These are phyloP conservation scores for Leishmania amazonensis DNA, from an alignment of 208 protist species.

Conservation along the genomic window DNA sequence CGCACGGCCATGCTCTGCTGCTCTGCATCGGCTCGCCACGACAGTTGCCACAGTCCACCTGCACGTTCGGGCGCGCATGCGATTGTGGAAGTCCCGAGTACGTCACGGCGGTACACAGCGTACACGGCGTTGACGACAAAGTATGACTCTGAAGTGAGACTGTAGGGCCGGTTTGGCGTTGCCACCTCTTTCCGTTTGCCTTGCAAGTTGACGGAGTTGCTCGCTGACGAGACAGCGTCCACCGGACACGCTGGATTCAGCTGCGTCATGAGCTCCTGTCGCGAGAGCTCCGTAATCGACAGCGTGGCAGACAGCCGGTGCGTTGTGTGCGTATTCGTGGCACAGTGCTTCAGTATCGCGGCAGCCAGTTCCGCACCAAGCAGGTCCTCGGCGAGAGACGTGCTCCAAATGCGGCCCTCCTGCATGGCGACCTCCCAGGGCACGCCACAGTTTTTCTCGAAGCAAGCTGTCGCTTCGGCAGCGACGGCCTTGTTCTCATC, in stretches of 20 bases:
- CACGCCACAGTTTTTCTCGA: slow-evolving; percentile 50
- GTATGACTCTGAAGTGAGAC: slow-evolving; percentile 17
- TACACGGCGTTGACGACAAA: slow-evolving; percentile 31
- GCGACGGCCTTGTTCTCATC: slow-evolving; percentile 28
- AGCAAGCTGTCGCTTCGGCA: slow-evolving; percentile 24
- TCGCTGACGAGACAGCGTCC: slow-evolving; percentile 5
- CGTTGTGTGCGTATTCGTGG: slow-evolving; percentile 3
- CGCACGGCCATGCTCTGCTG: neutral
- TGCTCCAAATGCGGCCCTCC: slow-evolving; percentile 71
- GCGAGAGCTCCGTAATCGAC: slow-evolving; percentile 16
- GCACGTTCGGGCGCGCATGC: neutral
- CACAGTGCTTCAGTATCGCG: slow-evolving; percentile 45
- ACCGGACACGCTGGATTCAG: slow-evolving; percentile 14
- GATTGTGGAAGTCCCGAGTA: neutral
- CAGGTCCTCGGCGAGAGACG: slow-evolving; percentile 62
- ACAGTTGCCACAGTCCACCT: slow-evolving; percentile 29
- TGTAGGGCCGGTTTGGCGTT: slow-evolving; percentile 5
- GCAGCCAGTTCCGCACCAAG: slow-evolving; percentile 65
- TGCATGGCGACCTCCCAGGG: slow-evolving; percentile 56
- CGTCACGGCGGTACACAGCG: slow-evolving; percentile 26
- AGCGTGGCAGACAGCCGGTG: slow-evolving; percentile 13
- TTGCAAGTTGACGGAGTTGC: neutral
- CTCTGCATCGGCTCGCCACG: neutral
- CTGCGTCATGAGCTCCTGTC: slow-evolving; percentile 14
- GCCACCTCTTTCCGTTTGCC: neutral